These are phyloP conservation scores for Apophysomyces elegans DNA, from an alignment of 371 early-diverging fungal genomes.

Conservation along the genomic window DNA sequence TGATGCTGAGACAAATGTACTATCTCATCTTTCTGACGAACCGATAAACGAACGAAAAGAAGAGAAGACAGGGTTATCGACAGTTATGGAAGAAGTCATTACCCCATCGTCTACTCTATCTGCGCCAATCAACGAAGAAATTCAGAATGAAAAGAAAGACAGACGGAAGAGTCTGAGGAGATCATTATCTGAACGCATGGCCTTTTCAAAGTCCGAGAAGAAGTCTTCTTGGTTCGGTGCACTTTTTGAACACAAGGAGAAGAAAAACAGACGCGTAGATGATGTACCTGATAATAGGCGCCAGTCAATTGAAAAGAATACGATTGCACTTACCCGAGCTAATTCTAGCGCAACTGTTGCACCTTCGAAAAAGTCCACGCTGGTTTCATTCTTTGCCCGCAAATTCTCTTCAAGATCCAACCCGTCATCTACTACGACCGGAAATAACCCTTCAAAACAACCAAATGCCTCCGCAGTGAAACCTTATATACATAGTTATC, in stretches of 20 bases:
- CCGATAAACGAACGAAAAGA: constrained; percentile 2
- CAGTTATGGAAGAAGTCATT: neutral
- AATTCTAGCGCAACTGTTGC: neutral
- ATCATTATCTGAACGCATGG: constrained; percentile 9
- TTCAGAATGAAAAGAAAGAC: neutral
- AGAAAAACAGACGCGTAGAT: constrained; percentile 19
- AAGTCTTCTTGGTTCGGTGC: constrained; percentile 34
- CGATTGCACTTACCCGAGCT: constrained; percentile 11
- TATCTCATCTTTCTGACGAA: constrained; percentile 16
- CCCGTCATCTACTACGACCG: neutral
- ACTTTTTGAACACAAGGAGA: constrained; percentile 27
- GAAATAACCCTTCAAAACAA: neutral
- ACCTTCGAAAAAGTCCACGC: constrained; percentile 17
- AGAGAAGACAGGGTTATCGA: neutral
- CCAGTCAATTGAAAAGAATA: constrained; percentile 4
- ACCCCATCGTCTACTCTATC: constrained; percentile 4
- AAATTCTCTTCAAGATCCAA: constrained; percentile 9
- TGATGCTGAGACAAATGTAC: constrained; percentile 39
- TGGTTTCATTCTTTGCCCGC: constrained; percentile 34
- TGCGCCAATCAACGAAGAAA: too few species aligned
- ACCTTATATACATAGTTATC: constrained; percentile 36
- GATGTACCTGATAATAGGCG: constrained; percentile 14
- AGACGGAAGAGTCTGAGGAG: constrained; percentile 2
- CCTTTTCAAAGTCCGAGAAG: constrained; percentile 19
- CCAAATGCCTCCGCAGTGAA: constrained; percentile 15